phyloP scores from a whole-genome alignment of 176 grass and related monocot species.

The sorghum (Sorghum bicolor) region DNA sequence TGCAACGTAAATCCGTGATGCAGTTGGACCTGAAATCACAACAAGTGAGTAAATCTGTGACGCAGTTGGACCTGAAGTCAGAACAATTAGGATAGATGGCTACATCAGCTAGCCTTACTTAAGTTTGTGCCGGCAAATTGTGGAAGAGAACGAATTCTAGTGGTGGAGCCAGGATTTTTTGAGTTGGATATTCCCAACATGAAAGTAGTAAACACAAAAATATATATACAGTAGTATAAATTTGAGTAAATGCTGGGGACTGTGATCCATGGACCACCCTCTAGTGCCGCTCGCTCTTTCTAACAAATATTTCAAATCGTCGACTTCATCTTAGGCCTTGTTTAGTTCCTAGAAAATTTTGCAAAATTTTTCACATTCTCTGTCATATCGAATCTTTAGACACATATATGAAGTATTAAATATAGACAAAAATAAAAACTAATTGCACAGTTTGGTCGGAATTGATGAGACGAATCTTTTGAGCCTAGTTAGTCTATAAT shows the following conservation, averaged over 20 bases:
- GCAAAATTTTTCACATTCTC: too few relatives aligned
- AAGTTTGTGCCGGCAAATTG: background rate
- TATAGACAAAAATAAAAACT: too few relatives aligned
- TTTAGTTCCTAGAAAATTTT: too few relatives aligned
- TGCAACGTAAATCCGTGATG: slow-evolving; percentile 74
- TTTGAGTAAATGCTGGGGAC: background rate
- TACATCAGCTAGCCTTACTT: background rate
- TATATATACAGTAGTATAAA: background rate
- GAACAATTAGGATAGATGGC: background rate
- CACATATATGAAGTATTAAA: too few relatives aligned
- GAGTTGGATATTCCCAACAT: background rate
- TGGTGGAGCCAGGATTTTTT: background rate
- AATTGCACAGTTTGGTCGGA: too few relatives aligned
- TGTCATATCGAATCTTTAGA: too few relatives aligned
- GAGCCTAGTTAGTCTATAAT: too few relatives aligned
- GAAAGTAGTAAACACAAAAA: background rate
- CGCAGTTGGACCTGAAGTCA: slow-evolving; percentile 1
- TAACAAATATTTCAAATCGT: background rate
- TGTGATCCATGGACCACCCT: background rate
- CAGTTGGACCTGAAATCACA: slow-evolving; percentile 12
- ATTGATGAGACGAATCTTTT: too few relatives aligned
- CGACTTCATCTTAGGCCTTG: background rate
- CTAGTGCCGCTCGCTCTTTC: background rate
- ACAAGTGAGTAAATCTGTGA: background rate
- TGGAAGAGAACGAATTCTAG: background rate